Conservation (phyloP, 1,284 basidiomycete genomes). For the Trichosporon faecale region DNA sequence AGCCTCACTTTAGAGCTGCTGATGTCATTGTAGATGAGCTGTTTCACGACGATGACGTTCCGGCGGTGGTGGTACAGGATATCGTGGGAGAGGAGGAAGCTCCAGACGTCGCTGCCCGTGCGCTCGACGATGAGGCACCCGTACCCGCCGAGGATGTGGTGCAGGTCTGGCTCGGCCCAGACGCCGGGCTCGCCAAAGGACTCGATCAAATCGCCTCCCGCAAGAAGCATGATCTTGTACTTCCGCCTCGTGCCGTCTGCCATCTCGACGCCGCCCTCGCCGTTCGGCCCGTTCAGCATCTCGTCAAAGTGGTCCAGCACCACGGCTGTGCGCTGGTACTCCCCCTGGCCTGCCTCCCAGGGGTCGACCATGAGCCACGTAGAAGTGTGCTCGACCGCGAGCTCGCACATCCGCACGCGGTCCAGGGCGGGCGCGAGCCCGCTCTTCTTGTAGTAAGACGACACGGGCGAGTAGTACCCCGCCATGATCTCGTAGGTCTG, state of each 20-base stretch:
- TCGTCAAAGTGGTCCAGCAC: constrained; percentile 95
- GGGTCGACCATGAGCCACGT: constrained; percentile 79
- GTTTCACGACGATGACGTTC: constrained; percentile 91
- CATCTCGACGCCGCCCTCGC: constrained; percentile 55
- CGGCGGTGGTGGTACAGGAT: constrained; percentile 58
- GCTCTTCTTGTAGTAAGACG: constrained; percentile 87
- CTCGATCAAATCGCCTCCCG: constrained; percentile 93
- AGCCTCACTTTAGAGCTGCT: constrained; percentile 88
- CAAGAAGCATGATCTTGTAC: constrained; percentile 81
- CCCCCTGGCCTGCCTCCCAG: constrained; percentile 89
- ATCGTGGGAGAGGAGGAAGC: constrained; percentile 59
- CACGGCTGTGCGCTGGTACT: constrained; percentile 90
- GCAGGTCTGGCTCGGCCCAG: constrained; percentile 92
- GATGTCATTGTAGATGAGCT: constrained; percentile 98
- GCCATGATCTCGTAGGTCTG: constrained; percentile 91
- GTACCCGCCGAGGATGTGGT: constrained; percentile 91
- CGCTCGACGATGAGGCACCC: constrained; percentile 94
- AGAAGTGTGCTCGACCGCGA: constrained; percentile 68
- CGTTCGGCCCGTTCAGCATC: constrained; percentile 75
- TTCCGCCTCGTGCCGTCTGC: constrained; percentile 47
- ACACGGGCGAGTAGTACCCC: constrained; percentile 88
- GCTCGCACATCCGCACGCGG: constrained; percentile 81
- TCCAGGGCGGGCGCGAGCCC: constrained; percentile 76
- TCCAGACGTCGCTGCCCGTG: constrained; percentile 83
- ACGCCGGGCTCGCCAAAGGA: constrained; percentile 93